A percentile compares a stretch with the other conserved stretches of the same genome.
These are phyloP conservation scores for Podospora fimiseda DNA, from an alignment of 495 filamentous ascomycete genomes.

Conservation along the genomic window DNA sequence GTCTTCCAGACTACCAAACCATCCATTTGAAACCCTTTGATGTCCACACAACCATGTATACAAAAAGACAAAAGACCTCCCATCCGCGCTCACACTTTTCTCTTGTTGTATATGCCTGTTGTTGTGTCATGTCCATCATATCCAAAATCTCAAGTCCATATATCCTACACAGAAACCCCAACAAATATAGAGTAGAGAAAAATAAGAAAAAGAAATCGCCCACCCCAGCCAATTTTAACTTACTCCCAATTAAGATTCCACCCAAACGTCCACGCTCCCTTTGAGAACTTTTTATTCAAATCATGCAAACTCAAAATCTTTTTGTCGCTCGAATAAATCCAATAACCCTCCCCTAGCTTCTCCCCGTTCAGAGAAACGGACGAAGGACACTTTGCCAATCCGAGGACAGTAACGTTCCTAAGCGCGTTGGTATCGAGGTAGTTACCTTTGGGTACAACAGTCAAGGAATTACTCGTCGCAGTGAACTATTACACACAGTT, in stretches of 20 bases:
- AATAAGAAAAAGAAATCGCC: not conserved
- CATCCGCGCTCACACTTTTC: no score
- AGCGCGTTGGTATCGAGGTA: slow-evolving; percentile 58
- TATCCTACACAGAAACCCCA: not conserved
- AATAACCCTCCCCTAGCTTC: slow-evolving; percentile 30
- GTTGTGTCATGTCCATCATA: no score
- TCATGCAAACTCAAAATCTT: slow-evolving; percentile 8
- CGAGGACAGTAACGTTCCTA: slow-evolving; percentile 61
- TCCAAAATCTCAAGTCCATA: slow-evolving; percentile 29
- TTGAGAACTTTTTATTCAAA: slow-evolving; percentile 10
- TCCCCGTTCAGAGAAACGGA: slow-evolving; percentile 49
- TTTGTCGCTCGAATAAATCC: slow-evolving; percentile 40
- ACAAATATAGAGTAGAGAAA: no score
- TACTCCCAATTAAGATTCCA: slow-evolving; percentile 22
- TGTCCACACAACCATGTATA: no score
- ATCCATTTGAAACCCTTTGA: no score
- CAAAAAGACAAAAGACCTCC: no score
- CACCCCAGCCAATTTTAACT: no score
- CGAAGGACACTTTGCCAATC: slow-evolving; percentile 40
- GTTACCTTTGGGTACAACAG: slow-evolving; percentile 41
- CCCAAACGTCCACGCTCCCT: slow-evolving; percentile 18
- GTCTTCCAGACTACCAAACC: no score
- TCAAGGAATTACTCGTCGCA: slow-evolving; percentile 40
- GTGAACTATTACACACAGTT: slow-evolving; percentile 38
- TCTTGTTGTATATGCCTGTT: no score